Evolutionary conservation across 2,329 filamentous ascomycete species (phyloP).

Genomic region (Aureobasidium sp.): DNA sequence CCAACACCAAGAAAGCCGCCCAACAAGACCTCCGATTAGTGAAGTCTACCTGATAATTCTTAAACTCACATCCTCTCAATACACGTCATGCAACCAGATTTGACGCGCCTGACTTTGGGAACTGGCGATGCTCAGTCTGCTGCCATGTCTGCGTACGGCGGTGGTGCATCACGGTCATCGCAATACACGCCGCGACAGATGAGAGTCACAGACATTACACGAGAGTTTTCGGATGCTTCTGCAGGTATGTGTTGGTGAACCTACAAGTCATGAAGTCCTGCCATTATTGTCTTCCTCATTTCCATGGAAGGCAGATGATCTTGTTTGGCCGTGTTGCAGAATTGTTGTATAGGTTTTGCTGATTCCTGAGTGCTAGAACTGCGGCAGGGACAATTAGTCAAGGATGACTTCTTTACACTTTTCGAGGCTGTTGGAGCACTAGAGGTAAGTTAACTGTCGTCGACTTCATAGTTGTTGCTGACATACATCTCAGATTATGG

Average conservation of each 20-base stretch:
- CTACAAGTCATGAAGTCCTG: no score
- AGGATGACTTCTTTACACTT: slow-evolving; percentile 88
- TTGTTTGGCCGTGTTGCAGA: not conserved
- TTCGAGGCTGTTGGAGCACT: slow-evolving; percentile 89
- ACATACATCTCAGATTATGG: slow-evolving; percentile 70
- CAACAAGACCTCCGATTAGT: not conserved
- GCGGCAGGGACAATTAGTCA: slow-evolving; percentile 72
- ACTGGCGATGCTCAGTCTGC: not conserved
- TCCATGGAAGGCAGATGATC: not conserved
- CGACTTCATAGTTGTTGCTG: not conserved
- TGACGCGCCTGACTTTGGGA: slow-evolving; percentile 2
- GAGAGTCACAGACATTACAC: slow-evolving; percentile 27
- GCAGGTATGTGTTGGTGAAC: slow-evolving; percentile 16
- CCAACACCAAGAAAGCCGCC: not conserved
- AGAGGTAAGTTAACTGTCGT: slow-evolving; percentile 42
- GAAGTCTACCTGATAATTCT: not conserved
- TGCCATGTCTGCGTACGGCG: not conserved
- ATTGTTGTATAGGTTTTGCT: not conserved
- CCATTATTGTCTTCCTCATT: not conserved
- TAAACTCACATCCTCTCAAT: no score
- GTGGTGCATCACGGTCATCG: not conserved
- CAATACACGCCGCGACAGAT: not conserved
- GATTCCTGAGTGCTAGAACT: slow-evolving; percentile 36
- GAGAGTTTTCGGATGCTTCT: slow-evolving; percentile 27
- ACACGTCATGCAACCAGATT: slow-evolving; percentile 5